Evolutionary conservation across 2,329 filamentous ascomycete genomes (phyloP).

Genomic region (Xylariaceae sp.): DNA sequence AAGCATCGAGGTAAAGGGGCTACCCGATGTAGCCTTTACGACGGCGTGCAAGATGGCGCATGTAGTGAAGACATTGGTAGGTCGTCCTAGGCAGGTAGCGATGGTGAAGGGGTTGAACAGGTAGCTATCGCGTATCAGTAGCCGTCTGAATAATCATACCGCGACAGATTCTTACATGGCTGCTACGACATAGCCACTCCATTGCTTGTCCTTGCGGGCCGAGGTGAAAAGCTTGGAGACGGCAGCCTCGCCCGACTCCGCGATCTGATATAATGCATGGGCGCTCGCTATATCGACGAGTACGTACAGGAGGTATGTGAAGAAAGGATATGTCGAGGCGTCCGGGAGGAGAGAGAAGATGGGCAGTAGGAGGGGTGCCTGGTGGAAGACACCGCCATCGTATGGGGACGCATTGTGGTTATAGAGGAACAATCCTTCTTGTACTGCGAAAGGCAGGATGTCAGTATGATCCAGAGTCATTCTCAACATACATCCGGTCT

Average conservation of each 20-base stretch:
- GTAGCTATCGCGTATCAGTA: slow-evolving; percentile 52
- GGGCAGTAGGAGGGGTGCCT: slow-evolving; percentile 86
- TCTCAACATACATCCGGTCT: neutral
- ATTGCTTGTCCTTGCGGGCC: slow-evolving; percentile 68
- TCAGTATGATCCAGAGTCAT: neutral
- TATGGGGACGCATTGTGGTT: slow-evolving; percentile 96
- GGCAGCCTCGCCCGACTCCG: slow-evolving; percentile 73
- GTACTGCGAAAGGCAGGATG: slow-evolving; percentile 53
- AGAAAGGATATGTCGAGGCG: slow-evolving; percentile 60
- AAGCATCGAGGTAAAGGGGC: slow-evolving; percentile 72
- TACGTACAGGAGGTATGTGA: slow-evolving; percentile 78
- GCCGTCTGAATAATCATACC: slow-evolving; percentile 2
- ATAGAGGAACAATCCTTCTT: slow-evolving; percentile 95
- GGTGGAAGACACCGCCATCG: slow-evolving; percentile 79
- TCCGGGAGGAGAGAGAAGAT: slow-evolving; percentile 86
- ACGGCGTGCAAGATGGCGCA: slow-evolving; percentile 83
- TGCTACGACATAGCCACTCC: slow-evolving; percentile 71
- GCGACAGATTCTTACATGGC: slow-evolving; percentile 56
- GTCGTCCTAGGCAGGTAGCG: slow-evolving; percentile 82
- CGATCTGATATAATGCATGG: slow-evolving; percentile 72
- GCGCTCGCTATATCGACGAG: slow-evolving; percentile 78
- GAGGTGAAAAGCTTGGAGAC: slow-evolving; percentile 76
- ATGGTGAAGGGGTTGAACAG: slow-evolving; percentile 95
- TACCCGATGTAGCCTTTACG: slow-evolving; percentile 72
- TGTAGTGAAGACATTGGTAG: slow-evolving; percentile 84